These are phyloP conservation scores for Tuber magnatum DNA, from an alignment of 495 filamentous ascomycete species.

Conservation along the genomic window DNA sequence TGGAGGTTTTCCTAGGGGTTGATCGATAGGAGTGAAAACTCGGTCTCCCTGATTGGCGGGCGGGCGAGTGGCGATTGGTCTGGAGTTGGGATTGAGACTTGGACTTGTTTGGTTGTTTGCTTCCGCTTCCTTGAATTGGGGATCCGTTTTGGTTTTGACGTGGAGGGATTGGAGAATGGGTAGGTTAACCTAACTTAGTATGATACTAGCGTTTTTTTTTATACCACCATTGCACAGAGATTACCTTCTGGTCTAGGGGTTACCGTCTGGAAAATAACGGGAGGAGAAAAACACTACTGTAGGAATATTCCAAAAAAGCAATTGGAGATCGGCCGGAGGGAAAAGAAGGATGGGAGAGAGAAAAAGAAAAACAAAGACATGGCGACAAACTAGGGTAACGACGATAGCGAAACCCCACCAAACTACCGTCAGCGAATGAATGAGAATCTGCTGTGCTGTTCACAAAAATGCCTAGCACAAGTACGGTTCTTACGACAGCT, in stretches of 20 bases:
- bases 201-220: background rate
- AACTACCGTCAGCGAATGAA: background rate
- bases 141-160: background rate
- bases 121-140: background rate
- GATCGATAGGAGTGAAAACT: background rate
- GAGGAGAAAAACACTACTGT: background rate
- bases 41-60: background rate
- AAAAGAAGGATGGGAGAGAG: background rate
- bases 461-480: background rate
- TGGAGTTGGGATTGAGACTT: background rate
- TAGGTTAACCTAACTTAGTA: background rate
- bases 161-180: background rate
- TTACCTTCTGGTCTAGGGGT: background rate
- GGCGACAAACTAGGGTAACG: background rate
- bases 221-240: background rate
- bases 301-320: background rate
- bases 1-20: background rate
- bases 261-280: background rate
- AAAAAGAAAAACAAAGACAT: background rate
- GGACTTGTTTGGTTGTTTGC: background rate
- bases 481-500: background rate
- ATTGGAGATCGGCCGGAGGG: background rate
- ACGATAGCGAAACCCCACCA: background rate
- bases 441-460: background rate
- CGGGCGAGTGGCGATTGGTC: background rate